Evolutionary conservation across 306 rosid genomes (phyloP).

Genomic region (Gastrolobium bilobum): DNA sequence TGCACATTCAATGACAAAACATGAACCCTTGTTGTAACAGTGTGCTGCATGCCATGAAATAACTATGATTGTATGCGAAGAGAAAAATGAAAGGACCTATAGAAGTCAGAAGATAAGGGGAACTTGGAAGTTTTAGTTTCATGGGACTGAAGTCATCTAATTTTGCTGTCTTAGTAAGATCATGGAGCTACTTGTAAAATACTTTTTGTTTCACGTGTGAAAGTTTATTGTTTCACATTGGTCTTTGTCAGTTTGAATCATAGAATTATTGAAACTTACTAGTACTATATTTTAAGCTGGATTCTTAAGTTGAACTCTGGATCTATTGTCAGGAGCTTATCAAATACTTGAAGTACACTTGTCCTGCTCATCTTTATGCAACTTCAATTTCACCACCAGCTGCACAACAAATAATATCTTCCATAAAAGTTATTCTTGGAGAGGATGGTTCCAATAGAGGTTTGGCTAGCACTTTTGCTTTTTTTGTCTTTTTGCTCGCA

Average conservation of each 20-base stretch:
- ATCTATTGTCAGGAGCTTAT: slow-evolving; percentile 65
- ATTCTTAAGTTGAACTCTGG: slow-evolving; percentile 1
- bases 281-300: not conserved
- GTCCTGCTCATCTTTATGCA: slow-evolving; percentile 89
- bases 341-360: slow-evolving; percentile 71
- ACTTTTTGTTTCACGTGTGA: not conserved
- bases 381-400: slow-evolving; percentile 91
- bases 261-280: slow-evolving; percentile 1
- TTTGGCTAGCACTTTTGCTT: slow-evolving; percentile 34
- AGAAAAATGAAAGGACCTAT: slow-evolving; percentile 5
- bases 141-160: slow-evolving; percentile 13
- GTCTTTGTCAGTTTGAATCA: not conserved
- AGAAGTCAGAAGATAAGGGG: not conserved
- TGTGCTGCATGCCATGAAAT: not conserved
- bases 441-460: slow-evolving; percentile 93
- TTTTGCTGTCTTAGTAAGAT: not conserved
- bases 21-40: not conserved
- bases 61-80: not conserved
- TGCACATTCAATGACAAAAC: not conserved
- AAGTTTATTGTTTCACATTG: slow-evolving; percentile 12
- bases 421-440: slow-evolving; percentile 80
- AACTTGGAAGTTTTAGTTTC: not conserved
- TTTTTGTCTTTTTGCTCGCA: not conserved
- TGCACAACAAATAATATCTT: slow-evolving; percentile 80
- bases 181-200: not conserved